These are phyloP conservation scores for Chrysopogon serrulatus DNA, from an alignment of 176 grass and related monocot species.

Conservation along the genomic window DNA sequence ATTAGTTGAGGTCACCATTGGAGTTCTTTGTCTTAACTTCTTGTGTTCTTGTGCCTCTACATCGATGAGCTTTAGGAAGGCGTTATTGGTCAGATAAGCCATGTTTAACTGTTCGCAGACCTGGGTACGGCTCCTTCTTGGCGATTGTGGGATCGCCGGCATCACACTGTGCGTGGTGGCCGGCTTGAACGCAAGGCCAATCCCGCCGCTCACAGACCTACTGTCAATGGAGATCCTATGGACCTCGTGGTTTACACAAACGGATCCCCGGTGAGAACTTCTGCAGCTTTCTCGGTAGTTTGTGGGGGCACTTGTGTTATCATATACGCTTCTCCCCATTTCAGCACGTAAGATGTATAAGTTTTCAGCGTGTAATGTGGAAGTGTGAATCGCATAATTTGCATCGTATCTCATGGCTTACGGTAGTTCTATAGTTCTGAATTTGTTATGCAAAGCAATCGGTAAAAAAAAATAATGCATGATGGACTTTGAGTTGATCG, in stretches of 20 bases:
- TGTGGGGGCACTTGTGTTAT: background rate
- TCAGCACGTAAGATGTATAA: no score
- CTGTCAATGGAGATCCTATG: background rate
- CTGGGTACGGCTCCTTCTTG: background rate
- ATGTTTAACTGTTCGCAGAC: no score
- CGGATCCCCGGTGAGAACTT: background rate
- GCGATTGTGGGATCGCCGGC: background rate
- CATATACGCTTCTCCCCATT: background rate
- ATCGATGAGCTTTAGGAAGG: no score
- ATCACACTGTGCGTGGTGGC: background rate
- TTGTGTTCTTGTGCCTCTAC: no score
- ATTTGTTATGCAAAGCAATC: background rate
- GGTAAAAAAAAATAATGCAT: no score
- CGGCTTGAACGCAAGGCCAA: background rate
- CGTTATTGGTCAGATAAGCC: no score
- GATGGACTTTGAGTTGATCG: background rate
- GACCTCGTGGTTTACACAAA: background rate
- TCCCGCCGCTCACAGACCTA: slow-evolving; percentile 7
- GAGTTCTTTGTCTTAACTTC: no score
- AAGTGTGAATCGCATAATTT: background rate
- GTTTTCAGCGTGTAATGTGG: no score
- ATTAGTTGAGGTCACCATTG: no score
- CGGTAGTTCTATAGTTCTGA: no score
- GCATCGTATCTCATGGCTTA: no score
- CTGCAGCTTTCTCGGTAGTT: background rate